These are phyloP conservation scores for Suillus plorans DNA, from an alignment of 768 basidiomycete species.

Conservation along the genomic window DNA sequence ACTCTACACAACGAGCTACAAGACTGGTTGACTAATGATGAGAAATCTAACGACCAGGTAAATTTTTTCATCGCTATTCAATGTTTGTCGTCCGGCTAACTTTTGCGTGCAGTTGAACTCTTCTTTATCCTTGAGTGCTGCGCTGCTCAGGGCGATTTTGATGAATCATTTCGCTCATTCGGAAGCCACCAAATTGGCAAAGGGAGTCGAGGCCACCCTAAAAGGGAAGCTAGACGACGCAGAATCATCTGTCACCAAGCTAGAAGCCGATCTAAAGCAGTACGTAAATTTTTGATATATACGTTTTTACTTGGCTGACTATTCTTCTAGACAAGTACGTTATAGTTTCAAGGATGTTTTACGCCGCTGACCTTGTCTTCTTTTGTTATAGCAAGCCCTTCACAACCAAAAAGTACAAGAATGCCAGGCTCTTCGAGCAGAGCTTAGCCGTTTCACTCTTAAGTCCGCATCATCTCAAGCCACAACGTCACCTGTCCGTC, in stretches of 20 bases:
- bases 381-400: slow-evolving; percentile 48
- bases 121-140: slow-evolving; percentile 73
- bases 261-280: slow-evolving; percentile 74
- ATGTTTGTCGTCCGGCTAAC: slow-evolving; percentile 12
- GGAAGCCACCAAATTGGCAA: slow-evolving; percentile 69
- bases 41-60: slow-evolving; percentile 64
- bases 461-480: slow-evolving; percentile 24
- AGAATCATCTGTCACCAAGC: slow-evolving; percentile 53
- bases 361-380: slow-evolving; percentile 17
- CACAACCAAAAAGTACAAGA: slow-evolving; percentile 72
- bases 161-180: slow-evolving; percentile 81
- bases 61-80: slow-evolving; percentile 15
- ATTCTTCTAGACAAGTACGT: slow-evolving; percentile 58
- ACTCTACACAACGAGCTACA: slow-evolving; percentile 76
- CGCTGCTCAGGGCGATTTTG: slow-evolving; percentile 78
- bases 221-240: slow-evolving; percentile 67
- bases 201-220: slow-evolving; percentile 57
- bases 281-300: slow-evolving; percentile 37
- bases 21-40: slow-evolving; percentile 67
- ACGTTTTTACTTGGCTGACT: slow-evolving; percentile 19
- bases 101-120: slow-evolving; percentile 43
- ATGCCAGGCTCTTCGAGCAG: slow-evolving; percentile 63
- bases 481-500: slow-evolving; percentile 24
- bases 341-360: slow-evolving; percentile 11
- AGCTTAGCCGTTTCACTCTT: slow-evolving; percentile 53